Percentiles rank a stretch among this genome's conserved stretches.
These are phyloP conservation scores for Puccinia brachypodii DNA, from an alignment of 1,284 basidiomycete genomes.

Conservation along the genomic window DNA sequence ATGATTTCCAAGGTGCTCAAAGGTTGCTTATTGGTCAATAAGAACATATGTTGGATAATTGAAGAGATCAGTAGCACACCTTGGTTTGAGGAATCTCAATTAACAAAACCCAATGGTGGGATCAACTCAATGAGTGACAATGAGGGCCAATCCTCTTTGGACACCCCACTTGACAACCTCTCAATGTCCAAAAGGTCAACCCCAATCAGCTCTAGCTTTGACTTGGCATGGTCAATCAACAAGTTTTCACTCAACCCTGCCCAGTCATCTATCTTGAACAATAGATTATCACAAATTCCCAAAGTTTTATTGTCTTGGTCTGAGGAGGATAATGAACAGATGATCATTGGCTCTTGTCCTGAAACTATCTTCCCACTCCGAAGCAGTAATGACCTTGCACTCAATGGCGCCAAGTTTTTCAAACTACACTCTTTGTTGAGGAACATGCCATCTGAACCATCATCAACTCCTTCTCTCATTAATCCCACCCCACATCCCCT, in stretches of 20 bases:
- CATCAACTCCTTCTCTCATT: too few relatives aligned
- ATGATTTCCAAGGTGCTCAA: constrained; percentile 29
- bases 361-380: not conserved
- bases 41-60: constrained; percentile 24
- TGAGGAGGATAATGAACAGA: not conserved
- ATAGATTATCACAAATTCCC: not conserved
- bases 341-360: not conserved
- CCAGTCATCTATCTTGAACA: not conserved
- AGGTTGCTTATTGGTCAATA: constrained; percentile 23
- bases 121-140: not conserved
- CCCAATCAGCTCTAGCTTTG: not conserved
- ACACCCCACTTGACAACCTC: not conserved
- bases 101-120: not conserved
- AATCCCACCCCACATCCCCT: not conserved
- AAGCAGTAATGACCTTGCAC: not conserved
- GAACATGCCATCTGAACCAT: not conserved
- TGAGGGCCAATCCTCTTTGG: not conserved
- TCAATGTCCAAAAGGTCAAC: not conserved
- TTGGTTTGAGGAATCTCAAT: not conserved
- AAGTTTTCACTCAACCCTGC: not conserved
- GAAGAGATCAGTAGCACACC: constrained; percentile 4
- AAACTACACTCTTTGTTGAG: not conserved
- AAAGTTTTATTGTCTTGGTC: too few relatives aligned
- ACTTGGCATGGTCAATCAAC: not conserved
- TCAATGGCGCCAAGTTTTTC: not conserved